phyloP scores from a whole-genome alignment of 192 early-diverging fungal species.

The Coemansia sp. region DNA sequence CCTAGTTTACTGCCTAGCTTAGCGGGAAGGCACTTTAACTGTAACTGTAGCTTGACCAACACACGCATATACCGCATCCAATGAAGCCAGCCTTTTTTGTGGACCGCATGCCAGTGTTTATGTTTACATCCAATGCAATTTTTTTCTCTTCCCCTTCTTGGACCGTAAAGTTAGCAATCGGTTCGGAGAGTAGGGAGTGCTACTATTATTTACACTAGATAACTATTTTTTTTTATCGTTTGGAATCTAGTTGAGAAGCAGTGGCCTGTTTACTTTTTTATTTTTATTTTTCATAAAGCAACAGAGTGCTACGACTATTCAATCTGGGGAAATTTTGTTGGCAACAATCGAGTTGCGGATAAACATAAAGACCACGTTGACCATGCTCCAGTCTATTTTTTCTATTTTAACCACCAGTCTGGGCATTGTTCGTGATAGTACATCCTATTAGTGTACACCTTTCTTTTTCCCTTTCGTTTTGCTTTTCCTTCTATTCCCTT shows the following conservation, averaged over 20 bases:
- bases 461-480: neutral
- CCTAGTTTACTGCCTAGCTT: neutral
- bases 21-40: neutral
- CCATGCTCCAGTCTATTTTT: neutral
- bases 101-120: too few species aligned
- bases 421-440: slow-evolving; percentile 7
- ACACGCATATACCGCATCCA: too few species aligned
- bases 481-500: neutral
- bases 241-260: neutral
- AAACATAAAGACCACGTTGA: slow-evolving; percentile 2
- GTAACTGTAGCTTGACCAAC: neutral
- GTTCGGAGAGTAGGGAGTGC: neutral
- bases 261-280: slow-evolving; percentile 1
- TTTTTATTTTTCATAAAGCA: neutral
- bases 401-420: neutral
- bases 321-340: neutral
- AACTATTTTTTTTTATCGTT: too few species aligned
- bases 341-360: slow-evolving; percentile 8
- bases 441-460: neutral
- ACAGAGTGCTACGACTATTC: neutral
- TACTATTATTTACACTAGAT: slow-evolving; percentile 1
- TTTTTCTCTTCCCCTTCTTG: neutral
- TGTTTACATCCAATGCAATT: neutral
- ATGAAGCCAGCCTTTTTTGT: too few species aligned
- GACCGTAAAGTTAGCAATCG: neutral